Conservation (phyloP, 2,329 filamentous ascomycete genomes). For the Fusarium pininemorale region DNA sequence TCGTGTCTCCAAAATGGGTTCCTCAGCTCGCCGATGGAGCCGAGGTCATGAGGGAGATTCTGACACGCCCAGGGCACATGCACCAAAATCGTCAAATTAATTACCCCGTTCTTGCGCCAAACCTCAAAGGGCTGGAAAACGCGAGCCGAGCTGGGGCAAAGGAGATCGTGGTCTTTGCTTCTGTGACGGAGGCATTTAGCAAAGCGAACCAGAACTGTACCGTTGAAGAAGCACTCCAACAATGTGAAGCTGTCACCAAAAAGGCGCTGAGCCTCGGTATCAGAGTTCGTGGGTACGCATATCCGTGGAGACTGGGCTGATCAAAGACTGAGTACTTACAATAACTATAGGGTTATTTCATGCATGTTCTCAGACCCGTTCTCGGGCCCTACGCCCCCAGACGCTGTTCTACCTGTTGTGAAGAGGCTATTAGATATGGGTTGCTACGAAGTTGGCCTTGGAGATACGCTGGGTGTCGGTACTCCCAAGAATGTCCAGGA, state of each 20-base stretch:
- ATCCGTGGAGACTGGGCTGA: not conserved
- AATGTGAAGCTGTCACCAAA: not conserved
- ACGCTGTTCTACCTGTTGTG: not conserved
- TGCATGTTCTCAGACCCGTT: not conserved
- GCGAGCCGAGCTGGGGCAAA: not conserved
- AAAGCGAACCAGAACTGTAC: not conserved
- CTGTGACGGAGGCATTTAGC: not conserved
- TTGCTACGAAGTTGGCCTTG: not conserved
- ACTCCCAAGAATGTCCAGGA: not conserved
- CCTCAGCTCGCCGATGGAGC: not conserved
- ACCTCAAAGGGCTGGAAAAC: not conserved
- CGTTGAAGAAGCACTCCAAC: not conserved
- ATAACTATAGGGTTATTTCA: not conserved
- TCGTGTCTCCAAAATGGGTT: not conserved
- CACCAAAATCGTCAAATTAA: not conserved
- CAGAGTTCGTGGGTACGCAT: not conserved
- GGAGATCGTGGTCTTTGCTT: not conserved
- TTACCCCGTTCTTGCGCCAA: not conserved
- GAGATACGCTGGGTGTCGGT: not conserved
- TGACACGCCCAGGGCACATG: not conserved
- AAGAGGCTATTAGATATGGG: not conserved
- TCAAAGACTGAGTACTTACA: not conserved
- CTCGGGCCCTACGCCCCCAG: not conserved
- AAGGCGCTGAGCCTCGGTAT: not conserved
- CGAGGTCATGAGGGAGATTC: not conserved